Conservation (phyloP, 2,329 filamentous ascomycete genomes). For the Aspergillus caelatus region DNA sequence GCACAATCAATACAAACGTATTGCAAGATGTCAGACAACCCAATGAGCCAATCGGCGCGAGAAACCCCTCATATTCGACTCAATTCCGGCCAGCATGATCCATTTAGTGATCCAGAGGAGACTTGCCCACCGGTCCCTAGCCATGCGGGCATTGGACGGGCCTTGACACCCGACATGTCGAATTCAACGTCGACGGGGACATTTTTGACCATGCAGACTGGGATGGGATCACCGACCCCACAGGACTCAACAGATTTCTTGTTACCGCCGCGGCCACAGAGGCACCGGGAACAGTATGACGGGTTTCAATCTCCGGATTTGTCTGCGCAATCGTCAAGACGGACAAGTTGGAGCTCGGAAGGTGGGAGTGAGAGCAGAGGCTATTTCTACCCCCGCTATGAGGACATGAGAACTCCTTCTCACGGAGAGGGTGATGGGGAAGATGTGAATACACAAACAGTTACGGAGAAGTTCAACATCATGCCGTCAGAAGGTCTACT, state of each 20-base stretch:
- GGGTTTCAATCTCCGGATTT: conserved; percentile 50
- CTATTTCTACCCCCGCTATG: conserved; percentile 59
- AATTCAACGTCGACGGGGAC: conserved; percentile 28
- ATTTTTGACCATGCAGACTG: conserved; percentile 42
- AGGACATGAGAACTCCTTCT: conserved; percentile 62
- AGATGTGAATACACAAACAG: conserved; percentile 70
- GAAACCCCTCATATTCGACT: conserved; percentile 63
- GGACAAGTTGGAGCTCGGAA: conserved; percentile 69
- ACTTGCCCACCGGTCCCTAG: conserved; percentile 24
- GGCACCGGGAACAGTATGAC: conserved; percentile 57
- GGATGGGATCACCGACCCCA: conserved; percentile 52
- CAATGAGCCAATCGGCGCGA: conserved; percentile 10
- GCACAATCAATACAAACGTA: neutral
- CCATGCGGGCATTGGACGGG: conserved; percentile 27
- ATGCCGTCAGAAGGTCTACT: conserved; percentile 67
- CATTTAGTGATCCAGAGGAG: conserved; percentile 44
- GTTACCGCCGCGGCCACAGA: conserved; percentile 48
- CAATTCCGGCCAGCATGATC: conserved; percentile 62
- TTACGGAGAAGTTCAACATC: conserved; percentile 74
- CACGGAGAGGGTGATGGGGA: conserved; percentile 66
- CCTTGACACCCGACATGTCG: conserved; percentile 21
- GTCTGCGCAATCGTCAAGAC: conserved; percentile 59
- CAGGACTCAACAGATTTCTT: conserved; percentile 45
- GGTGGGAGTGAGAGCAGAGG: conserved; percentile 55
- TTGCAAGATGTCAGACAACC: neutral